Percentiles rank a stretch among this genome's conserved stretches.
These are phyloP conservation scores for Curvularia verruculosa DNA, from an alignment of 2,329 filamentous ascomycete species.

Conservation along the genomic window DNA sequence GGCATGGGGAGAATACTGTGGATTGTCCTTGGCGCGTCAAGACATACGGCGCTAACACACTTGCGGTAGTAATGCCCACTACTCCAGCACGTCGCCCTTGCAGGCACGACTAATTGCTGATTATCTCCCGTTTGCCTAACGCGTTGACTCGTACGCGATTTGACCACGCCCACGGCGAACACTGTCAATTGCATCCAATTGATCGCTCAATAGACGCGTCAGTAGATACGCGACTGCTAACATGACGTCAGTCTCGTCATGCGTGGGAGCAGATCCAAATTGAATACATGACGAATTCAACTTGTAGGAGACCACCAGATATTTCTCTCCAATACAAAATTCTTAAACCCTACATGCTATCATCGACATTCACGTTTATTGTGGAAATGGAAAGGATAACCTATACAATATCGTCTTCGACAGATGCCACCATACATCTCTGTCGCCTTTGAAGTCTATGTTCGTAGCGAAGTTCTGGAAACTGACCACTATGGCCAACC, in stretches of 20 bases:
- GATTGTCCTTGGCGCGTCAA: constrained; percentile 14
- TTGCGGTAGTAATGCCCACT: constrained; percentile 1
- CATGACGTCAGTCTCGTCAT: constrained; percentile 11
- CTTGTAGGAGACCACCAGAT: neutral
- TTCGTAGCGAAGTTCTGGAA: neutral
- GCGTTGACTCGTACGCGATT: constrained; percentile 4
- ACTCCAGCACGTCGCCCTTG: constrained; percentile 1
- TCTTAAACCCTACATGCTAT: neutral
- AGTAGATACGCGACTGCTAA: constrained; percentile 1
- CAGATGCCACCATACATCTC: neutral
- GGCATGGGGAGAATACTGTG: constrained; percentile 15
- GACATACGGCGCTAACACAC: constrained; percentile 8
- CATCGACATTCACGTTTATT: neutral
- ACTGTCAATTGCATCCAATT: neutral
- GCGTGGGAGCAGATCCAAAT: neutral
- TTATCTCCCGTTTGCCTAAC: neutral
- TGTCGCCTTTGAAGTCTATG: neutral
- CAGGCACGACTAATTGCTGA: neutral
- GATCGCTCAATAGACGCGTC: neutral
- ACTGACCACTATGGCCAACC: neutral
- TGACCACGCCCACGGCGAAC: neutral
- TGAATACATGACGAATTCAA: neutral
- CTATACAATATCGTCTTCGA: neutral
- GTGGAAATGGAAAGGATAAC: neutral
- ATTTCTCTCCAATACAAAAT: neutral